A percentile compares a stretch with the other conserved stretches of the same genome.
Evolutionary conservation across 2,329 filamentous ascomycete species (phyloP).

Genomic region (Didymella arachidicola): DNA sequence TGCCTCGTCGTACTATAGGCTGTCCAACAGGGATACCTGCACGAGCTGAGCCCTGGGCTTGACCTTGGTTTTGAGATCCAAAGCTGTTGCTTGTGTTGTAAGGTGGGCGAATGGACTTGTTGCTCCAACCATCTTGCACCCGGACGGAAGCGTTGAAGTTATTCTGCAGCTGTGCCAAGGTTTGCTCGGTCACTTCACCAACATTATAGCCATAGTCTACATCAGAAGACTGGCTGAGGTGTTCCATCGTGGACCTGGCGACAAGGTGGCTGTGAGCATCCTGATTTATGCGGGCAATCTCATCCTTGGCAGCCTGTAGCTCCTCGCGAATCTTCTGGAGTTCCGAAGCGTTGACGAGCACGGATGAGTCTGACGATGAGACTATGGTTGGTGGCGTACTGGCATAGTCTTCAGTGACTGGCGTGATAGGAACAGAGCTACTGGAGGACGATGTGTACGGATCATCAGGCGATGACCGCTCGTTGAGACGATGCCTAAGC

Average conservation of each 20-base stretch:
- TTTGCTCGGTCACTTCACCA: slow-evolving; percentile 60
- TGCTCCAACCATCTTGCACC: slow-evolving; percentile 48
- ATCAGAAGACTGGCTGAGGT: slow-evolving; percentile 62
- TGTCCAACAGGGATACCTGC: slow-evolving; percentile 30
- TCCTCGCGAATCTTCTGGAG: slow-evolving; percentile 73
- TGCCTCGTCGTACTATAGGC: slow-evolving; percentile 40
- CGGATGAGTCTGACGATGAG: slow-evolving; percentile 29
- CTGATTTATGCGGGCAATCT: slow-evolving; percentile 74
- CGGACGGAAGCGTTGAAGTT: slow-evolving; percentile 59
- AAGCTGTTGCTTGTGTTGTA: slow-evolving; percentile 38
- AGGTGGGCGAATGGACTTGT: slow-evolving; percentile 33
- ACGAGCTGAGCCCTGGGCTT: slow-evolving; percentile 33
- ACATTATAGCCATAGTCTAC: slow-evolving; percentile 55
- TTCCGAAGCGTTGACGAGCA: slow-evolving; percentile 61
- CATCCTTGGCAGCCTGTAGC: slow-evolving; percentile 73
- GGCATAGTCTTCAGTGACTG: slow-evolving; percentile 64
- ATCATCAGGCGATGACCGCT: slow-evolving; percentile 53
- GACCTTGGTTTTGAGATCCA: slow-evolving; percentile 25
- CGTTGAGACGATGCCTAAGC: slow-evolving; percentile 75
- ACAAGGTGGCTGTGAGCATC: slow-evolving; percentile 72
- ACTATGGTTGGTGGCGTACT: slow-evolving; percentile 40
- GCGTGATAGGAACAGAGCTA: slow-evolving; percentile 69
- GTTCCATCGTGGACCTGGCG: slow-evolving; percentile 66
- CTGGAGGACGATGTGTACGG: slow-evolving; percentile 68
- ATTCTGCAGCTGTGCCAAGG: slow-evolving; percentile 59